Base-by-base conservation (phyloP, 805 yeast genomes). In the Blastobotrys mokoenaii region DNA sequence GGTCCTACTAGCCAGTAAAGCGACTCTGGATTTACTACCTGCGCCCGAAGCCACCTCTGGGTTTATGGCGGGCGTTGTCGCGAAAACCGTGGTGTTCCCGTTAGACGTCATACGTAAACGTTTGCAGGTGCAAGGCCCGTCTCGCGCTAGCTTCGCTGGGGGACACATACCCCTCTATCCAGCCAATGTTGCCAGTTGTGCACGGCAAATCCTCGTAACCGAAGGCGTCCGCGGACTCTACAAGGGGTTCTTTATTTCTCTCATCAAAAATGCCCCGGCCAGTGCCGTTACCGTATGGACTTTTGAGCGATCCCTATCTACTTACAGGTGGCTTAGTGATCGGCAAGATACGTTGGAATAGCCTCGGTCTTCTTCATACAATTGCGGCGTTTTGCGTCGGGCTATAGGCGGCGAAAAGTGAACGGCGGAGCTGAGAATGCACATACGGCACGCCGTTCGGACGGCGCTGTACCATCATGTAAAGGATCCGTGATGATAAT, bases 21-120 rank as follows among this genome's bases (percentile, higher is more conserved):
- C 31, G 12, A n/a, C 18, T 12, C 12, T 40, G 30, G 43, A 33
- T 36, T 8, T 54, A 66, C 6, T 52, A 41, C 20, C 52, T 5
- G 51, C 54, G 30, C 58, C 30, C 29, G 81, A 79, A 53, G 77
- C 80, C 5, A 47, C 74, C 31, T 75, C 90, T 60, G 83, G 96
- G 38, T 67, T 86, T 33, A 41, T 77, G 0, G 95, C 96, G 0
- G 97, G 97, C 0, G 69, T 78, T 0, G 52, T 77, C 2, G 75
- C 95, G 10, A 93, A 93, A 61, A 74, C 79, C 0, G 51, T 78
- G 0, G 80, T 86, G 0, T 93, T 86, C 62, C 98, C 98, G 0
- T 60, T 93, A 38, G 98, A 93, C 61, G 77, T 95, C 0, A 60
- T 89, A 2, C 70, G 96, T 17, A 79, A 87, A 56, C 68, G 95